Evolutionary conservation across 768 basidiomycete species (phyloP), one percentile per base, ranked within the genome.

Genomic region (Xerocomellus amylosporus): DNA sequence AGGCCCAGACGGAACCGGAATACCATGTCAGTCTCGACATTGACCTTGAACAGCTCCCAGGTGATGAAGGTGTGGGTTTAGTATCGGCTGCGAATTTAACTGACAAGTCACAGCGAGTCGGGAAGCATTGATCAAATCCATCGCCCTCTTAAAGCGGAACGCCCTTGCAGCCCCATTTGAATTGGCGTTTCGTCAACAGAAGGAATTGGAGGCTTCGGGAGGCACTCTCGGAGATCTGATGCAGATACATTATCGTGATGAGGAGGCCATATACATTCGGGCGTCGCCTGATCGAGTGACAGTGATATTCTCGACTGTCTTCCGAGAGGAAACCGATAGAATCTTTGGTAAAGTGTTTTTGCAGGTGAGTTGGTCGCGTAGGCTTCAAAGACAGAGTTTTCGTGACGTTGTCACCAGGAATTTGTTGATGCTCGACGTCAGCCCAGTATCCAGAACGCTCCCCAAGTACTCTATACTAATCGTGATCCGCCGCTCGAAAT

Each of bases 331-430:
- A 72, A 97, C 96, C 2, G 97, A 99, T 72, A 83, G 94, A 50
- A 91, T 98, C 46, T 93, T 93, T 70, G 97, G 97, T 14, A 95
- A 93, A 71, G 88, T 98, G n/a, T 99, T 99, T 77, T 74, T 99
- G 49, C 97, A 98, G 81, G 94, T 93, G 58, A 58, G 73, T 59
- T n/a, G 22, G 13, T 26, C 7, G 46, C 5, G 38, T 42, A 36
- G 50, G 22, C 43, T 20, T 19, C 13, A 8, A 19, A 17, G 14
- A 26, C 44, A 55, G 47, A 19, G 40, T 46, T 33, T 43, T 26
- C 24, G 42, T 54, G 24, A 67, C 56, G 2, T 31, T 12, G 17
- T 51, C 14, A 42, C 46, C 53, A 95, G 93, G 97, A 98, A 86
- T 99, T 99, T 64, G 97, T 98, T 31, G 97, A 99, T 76, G 96